Percentiles rank a stretch among this genome's conserved stretches.
These are phyloP conservation scores for Wolfiporia cocos DNA, from an alignment of 1,284 basidiomycete genomes.

Conservation along the genomic window DNA sequence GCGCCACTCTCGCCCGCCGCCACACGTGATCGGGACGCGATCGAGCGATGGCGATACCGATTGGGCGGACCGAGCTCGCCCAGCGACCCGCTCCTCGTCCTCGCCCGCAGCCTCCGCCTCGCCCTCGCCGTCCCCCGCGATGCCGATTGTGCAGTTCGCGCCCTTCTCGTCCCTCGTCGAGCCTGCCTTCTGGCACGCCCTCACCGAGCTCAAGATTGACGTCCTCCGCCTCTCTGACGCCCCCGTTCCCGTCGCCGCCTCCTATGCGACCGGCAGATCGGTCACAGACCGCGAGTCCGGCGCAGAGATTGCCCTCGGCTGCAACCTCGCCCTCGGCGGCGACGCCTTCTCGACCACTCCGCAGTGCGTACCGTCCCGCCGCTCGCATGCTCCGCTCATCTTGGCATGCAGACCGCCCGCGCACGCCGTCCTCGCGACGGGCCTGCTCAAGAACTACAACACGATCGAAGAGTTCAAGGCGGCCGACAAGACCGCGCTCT, in stretches of 20 bases:
- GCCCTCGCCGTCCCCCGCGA: no score
- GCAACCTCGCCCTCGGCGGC: conserved; percentile 50
- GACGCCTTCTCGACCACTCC: conserved; percentile 47
- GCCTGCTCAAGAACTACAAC: conserved; percentile 89
- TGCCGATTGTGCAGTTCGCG: conserved; percentile 77
- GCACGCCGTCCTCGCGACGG: conserved; percentile 40
- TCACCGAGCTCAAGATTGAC: conserved; percentile 89
- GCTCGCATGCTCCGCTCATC: no score
- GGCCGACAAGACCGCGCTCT: conserved; percentile 82
- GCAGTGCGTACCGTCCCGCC: no score
- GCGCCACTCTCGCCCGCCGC: no score
- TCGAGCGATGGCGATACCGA: no score
- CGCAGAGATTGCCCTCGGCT: conserved; percentile 54
- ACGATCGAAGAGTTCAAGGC: conserved; percentile 95
- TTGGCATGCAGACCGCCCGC: no score
- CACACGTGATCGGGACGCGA: no score
- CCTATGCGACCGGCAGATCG: conserved; percentile 67
- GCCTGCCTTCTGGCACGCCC: conserved; percentile 90
- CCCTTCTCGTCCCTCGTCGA: conserved; percentile 85
- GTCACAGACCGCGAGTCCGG: conserved; percentile 74
- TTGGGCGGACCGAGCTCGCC: no score
- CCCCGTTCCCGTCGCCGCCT: conserved; percentile 56
- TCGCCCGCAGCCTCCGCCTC: no score
- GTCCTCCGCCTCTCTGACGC: conserved; percentile 82
- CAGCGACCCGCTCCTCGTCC: no score